phyloP scores from a whole-genome alignment of 441 rosid genomes.

The Brassica balearica region DNA sequence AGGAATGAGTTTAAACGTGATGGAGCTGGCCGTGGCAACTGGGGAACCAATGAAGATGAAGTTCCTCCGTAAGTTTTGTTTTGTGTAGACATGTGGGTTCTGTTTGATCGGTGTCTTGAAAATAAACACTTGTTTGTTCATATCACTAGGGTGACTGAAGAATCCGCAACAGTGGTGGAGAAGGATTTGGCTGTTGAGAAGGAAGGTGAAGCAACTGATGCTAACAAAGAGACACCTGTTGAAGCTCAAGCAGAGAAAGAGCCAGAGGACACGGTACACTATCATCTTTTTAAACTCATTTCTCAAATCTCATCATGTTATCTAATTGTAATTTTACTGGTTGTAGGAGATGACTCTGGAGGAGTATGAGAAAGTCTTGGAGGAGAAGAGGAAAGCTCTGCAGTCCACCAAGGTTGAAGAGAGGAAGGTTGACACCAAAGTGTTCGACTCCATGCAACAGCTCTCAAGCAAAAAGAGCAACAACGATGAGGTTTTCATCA shows the following conservation, averaged over 20 bases:
- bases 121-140: constrained; percentile 13
- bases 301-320: background rate
- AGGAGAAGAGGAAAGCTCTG: constrained; percentile 85
- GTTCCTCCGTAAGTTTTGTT: constrained; percentile 64
- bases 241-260: constrained; percentile 66
- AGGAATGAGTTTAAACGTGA: constrained; percentile 86
- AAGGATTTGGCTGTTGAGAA: constrained; percentile 64
- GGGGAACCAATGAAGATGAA: constrained; percentile 86
- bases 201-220: constrained; percentile 62
- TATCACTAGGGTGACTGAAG: constrained; percentile 69
- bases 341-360: constrained; percentile 90
- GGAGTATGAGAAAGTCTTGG: constrained; percentile 87
- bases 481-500: constrained; percentile 79
- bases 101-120: background rate
- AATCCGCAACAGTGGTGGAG: constrained; percentile 60
- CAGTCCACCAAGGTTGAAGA: constrained; percentile 69
- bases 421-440: constrained; percentile 83
- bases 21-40: constrained; percentile 90
- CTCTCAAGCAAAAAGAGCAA: constrained; percentile 84
- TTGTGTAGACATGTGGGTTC: background rate
- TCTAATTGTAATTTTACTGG: background rate
- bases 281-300: background rate
- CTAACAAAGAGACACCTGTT: constrained; percentile 61
- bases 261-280: constrained; percentile 72
- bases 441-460: constrained; percentile 74